Evolutionary conservation across 1,284 basidiomycete species (phyloP).

Genomic region (Neolentinus lepideus): DNA sequence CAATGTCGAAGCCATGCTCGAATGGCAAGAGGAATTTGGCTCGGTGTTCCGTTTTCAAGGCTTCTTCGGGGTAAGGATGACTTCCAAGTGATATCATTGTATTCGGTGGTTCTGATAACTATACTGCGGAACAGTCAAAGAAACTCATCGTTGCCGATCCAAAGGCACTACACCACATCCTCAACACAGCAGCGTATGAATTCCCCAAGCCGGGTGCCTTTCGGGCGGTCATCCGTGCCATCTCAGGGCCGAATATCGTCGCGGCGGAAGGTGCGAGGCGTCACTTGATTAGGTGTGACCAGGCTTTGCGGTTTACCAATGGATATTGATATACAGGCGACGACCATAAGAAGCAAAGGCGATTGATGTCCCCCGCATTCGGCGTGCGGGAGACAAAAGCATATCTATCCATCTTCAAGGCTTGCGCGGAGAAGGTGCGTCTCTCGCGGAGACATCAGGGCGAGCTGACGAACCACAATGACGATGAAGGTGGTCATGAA

Average conservation of each 20-base stretch:
- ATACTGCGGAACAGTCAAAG: background rate
- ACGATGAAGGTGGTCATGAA: constrained; percentile 1
- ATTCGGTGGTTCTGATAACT: background rate
- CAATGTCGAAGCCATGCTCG: background rate
- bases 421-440: background rate
- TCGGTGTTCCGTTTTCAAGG: background rate
- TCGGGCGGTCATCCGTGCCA: background rate
- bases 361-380: background rate
- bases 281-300: background rate
- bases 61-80: background rate
- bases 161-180: background rate
- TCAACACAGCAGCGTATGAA: background rate
- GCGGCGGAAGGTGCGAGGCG: background rate
- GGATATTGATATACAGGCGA: background rate
- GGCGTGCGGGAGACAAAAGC: background rate
- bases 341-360: background rate
- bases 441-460: background rate
- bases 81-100: background rate
- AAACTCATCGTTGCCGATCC: background rate
- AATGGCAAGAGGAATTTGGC: background rate
- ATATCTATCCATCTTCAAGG: background rate
- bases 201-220: background rate
- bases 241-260: background rate
- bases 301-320: too few species aligned
- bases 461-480: background rate